Percentiles rank a stretch among this genome's conserved stretches.
These are phyloP conservation scores for Euphrasia confusa DNA, from an alignment of 257 asterid genomes.

Conservation along the genomic window DNA sequence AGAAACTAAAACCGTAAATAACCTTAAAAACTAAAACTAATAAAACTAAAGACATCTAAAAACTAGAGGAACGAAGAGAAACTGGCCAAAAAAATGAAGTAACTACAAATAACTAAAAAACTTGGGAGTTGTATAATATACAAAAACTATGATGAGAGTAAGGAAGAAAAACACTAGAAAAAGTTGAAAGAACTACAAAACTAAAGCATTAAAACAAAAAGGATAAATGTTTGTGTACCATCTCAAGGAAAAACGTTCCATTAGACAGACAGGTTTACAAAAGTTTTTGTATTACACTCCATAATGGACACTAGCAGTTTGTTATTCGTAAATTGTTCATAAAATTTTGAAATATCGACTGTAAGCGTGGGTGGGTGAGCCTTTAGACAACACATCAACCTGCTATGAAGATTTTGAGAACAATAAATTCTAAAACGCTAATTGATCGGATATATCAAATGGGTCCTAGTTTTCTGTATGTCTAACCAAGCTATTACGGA, in stretches of 20 bases:
- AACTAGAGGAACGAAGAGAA: too few relatives aligned
- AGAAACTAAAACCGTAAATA: too few relatives aligned
- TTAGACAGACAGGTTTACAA: background rate
- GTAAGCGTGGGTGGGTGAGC: background rate
- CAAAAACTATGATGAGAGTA: background rate
- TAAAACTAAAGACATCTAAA: too few relatives aligned
- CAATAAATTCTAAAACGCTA: background rate
- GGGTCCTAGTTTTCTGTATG: background rate
- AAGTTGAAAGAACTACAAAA: background rate
- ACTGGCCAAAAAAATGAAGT: too few relatives aligned
- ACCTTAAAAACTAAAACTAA: too few relatives aligned
- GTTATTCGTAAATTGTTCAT: background rate
- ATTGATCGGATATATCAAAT: background rate
- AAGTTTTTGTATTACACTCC: background rate
- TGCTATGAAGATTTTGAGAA: conserved; percentile 6
- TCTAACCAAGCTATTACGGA: background rate
- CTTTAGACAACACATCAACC: background rate
- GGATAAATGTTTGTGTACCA: background rate
- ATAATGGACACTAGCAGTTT: background rate
- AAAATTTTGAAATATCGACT: background rate
- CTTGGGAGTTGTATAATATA: too few relatives aligned
- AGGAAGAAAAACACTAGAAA: too few relatives aligned
- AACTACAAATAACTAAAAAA: too few relatives aligned
- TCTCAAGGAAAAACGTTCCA: background rate
- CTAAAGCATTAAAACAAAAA: background rate